Evolutionary conservation across 75 land plant genomes (phyloP), one percentile per base, ranked within the genome.

Genomic region (Isoetes taiwanensis): DNA sequence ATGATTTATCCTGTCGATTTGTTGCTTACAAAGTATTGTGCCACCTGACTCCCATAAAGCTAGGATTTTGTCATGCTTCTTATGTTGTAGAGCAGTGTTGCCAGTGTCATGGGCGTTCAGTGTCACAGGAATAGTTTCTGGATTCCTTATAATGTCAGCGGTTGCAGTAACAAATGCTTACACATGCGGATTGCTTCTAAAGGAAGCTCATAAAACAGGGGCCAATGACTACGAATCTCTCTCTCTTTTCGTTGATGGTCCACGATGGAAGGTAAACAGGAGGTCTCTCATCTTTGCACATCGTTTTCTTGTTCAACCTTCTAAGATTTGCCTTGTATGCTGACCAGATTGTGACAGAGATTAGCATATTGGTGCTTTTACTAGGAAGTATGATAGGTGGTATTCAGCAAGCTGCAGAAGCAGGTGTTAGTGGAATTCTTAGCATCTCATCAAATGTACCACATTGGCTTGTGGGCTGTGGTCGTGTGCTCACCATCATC

Each of bases 161-260:
- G 72, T 64, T 28, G 69, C 72, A 20, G 32, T 57, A 9, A 68
- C 68, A 28, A 70, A 70, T 37, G 69, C 69, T 32, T 70, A 32
- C 68, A 70, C 72, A 31, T 65, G 69, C 32, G 72, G 58, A 53
- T 14, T 70, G 70, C 57, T 70, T 33, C 55, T 70, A 28, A 68
- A 61, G 28, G 68, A 70, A 48, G 71, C 68, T 1, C 26, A 31
- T 27, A 39, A 8, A 27, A 57, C 69, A 0, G 61, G 61, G 1
- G 59, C 54, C 32, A 27, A 11, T 28, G 69, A 70, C 19, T 70
- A 70, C 38, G 68, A 64, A 46, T 40, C 69, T 27, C 61, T 70
- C 14, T 52, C 50, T 0, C 21, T 48, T 9, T 35, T 34, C 19
- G 48, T 57, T 48, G 72, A 42, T 19, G 72, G 72, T 19, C 57